These are phyloP conservation scores for Sedum album DNA, from an alignment of 164 flowering plant genomes.

Conservation along the genomic window DNA sequence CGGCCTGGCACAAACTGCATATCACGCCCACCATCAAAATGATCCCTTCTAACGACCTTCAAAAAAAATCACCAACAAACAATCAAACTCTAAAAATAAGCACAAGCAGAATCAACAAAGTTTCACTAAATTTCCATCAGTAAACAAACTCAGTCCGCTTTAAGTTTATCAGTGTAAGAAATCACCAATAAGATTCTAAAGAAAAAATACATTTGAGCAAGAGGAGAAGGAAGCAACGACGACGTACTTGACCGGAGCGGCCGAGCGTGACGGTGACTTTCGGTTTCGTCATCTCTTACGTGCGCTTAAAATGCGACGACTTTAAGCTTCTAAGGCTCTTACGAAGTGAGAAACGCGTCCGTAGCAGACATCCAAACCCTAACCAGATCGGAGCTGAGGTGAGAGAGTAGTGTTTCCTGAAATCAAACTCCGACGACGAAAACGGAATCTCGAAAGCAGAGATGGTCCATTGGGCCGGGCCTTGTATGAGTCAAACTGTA, in stretches of 20 bases:
- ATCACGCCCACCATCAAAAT: conserved; percentile 7
- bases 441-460: neutral
- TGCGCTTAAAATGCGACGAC: neutral
- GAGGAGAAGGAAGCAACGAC: neutral
- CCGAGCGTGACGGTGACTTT: conserved; percentile 40
- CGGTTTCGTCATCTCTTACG: conserved; percentile 23
- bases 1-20: conserved; percentile 11
- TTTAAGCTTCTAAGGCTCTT: too few relatives aligned
- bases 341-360: neutral
- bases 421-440: too few relatives aligned
- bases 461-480: neutral
- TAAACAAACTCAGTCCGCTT: neutral
- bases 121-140: neutral
- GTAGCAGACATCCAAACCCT: neutral
- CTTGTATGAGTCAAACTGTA: neutral
- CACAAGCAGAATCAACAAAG: neutral
- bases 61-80: neutral
- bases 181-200: neutral
- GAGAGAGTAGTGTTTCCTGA: too few relatives aligned
- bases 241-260: conserved; percentile 33
- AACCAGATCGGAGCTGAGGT: conserved; percentile 3
- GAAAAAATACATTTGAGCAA: neutral
- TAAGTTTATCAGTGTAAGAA: neutral
- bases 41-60: conserved; percentile 32
- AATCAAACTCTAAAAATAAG: neutral